Percentiles rank a stretch among this genome's conserved stretches.
Evolutionary conservation across 805 yeast genomes (phyloP).

Genomic region (Kuraishia borneana): DNA sequence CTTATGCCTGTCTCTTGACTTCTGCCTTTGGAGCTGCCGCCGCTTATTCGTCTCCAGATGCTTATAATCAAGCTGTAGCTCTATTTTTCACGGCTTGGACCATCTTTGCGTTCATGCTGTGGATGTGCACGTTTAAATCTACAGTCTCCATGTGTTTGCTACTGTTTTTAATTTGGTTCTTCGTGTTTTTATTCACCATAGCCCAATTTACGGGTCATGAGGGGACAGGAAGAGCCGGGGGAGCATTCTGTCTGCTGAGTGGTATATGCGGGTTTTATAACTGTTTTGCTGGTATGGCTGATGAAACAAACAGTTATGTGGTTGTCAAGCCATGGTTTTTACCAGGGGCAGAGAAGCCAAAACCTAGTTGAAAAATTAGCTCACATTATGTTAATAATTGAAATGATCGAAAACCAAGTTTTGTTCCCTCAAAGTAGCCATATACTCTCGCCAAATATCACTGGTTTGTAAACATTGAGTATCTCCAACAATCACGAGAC

Average conservation of each 20-base stretch:
- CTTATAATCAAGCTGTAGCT: slow-evolving; percentile 32
- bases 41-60: slow-evolving; percentile 25
- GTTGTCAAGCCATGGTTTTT: slow-evolving; percentile 35
- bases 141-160: slow-evolving; percentile 28
- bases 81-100: slow-evolving; percentile 41
- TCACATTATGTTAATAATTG: no score
- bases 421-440: slow-evolving; percentile 25
- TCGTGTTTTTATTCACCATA: slow-evolving; percentile 32
- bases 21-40: slow-evolving; percentile 29
- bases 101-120: slow-evolving; percentile 33
- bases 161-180: slow-evolving; percentile 31
- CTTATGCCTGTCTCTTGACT: slow-evolving; percentile 33
- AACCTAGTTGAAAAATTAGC: no score
- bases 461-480: slow-evolving; percentile 38
- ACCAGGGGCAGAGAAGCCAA: slow-evolving; percentile 26
- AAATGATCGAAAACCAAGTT: slow-evolving; percentile 18
- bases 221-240: slow-evolving; percentile 30
- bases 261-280: slow-evolving; percentile 34
- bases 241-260: slow-evolving; percentile 31
- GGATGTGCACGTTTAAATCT: slow-evolving; percentile 36
- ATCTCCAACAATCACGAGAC: slow-evolving; percentile 54
- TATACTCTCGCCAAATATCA: slow-evolving; percentile 41
- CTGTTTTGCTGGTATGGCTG: slow-evolving; percentile 35
- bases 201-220: slow-evolving; percentile 26
- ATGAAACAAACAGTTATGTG: slow-evolving; percentile 40